These are phyloP conservation scores for Fusarium agapanthi DNA, from an alignment of 2,329 filamentous ascomycete genomes.

Conservation along the genomic window DNA sequence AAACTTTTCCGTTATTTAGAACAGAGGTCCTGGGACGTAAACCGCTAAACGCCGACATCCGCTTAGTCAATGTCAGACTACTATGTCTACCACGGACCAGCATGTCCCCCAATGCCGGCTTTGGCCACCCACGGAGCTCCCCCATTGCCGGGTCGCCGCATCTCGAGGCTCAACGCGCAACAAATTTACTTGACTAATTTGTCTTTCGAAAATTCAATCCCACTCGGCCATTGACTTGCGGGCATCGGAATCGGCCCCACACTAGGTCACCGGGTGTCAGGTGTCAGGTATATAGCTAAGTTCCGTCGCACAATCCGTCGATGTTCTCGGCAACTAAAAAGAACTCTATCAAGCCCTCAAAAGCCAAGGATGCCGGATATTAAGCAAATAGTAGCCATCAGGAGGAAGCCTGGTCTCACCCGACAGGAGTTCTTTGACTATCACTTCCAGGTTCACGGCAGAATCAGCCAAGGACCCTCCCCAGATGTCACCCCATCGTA, in stretches of 20 bases:
- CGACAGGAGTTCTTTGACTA: background rate
- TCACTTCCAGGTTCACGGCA: background rate
- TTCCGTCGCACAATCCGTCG: background rate
- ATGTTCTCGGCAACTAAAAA: background rate
- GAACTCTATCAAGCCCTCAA: background rate
- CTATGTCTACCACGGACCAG: background rate
- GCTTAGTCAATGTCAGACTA: background rate
- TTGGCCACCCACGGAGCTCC: background rate
- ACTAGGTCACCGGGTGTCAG: background rate
- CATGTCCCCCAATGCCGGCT: background rate
- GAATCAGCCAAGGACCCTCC: background rate
- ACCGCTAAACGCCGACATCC: background rate
- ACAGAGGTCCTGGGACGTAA: background rate
- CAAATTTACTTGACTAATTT: no score
- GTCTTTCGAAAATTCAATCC: background rate
- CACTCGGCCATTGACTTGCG: background rate
- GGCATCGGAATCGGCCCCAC: background rate
- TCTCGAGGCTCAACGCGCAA: background rate
- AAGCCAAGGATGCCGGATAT: background rate
- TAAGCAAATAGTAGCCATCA: background rate
- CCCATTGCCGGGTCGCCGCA: background rate
- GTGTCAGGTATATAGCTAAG: background rate
- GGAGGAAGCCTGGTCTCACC: background rate
- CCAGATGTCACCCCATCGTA: background rate
- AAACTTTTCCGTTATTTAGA: no score